Conservation (phyloP, 805 yeast genomes). For the Sungouiella thailandica region DNA sequence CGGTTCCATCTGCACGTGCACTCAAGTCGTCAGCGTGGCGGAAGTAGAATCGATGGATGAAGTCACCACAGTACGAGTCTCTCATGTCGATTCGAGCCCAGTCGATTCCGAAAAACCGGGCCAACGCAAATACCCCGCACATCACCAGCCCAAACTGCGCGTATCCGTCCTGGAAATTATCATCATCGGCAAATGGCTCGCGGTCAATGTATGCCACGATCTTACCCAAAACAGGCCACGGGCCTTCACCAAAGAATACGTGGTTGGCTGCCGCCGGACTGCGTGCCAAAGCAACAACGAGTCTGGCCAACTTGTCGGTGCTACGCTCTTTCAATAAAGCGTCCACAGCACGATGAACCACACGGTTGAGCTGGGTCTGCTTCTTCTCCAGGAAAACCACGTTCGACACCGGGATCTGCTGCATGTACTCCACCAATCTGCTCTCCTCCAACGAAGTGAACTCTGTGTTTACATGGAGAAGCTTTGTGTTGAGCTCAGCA, state of each 20-base stretch:
- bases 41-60: conserved; percentile 28
- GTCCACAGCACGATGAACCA: conserved; percentile 11
- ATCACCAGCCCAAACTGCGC: conserved; percentile 63
- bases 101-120: conserved; percentile 23
- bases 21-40: conserved; percentile 30
- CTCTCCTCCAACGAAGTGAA: conserved; percentile 39
- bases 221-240: conserved; percentile 19
- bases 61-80: conserved; percentile 29
- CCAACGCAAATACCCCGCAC: conserved; percentile 23
- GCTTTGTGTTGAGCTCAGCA: conserved; percentile 24
- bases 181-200: conserved; percentile 42
- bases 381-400: conserved; percentile 16
- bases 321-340: conserved; percentile 10
- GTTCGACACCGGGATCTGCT: conserved; percentile 14
- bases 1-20: conserved; percentile 7
- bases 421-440: conserved; percentile 26
- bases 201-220: conserved; percentile 16
- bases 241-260: conserved; percentile 14
- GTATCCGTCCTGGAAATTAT: conserved; percentile 60
- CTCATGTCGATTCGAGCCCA: conserved; percentile 18
- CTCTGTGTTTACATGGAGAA: conserved; percentile 31
- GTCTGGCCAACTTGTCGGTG: conserved; percentile 26
- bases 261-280: conserved; percentile 10
- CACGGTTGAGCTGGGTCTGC: conserved; percentile 14
- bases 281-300: conserved; percentile 11